Evolutionary conservation across 2,329 filamentous ascomycete species (phyloP), one percentile per base, ranked within the genome.

Genomic region (Hymenotorrendiella dingleyae): DNA sequence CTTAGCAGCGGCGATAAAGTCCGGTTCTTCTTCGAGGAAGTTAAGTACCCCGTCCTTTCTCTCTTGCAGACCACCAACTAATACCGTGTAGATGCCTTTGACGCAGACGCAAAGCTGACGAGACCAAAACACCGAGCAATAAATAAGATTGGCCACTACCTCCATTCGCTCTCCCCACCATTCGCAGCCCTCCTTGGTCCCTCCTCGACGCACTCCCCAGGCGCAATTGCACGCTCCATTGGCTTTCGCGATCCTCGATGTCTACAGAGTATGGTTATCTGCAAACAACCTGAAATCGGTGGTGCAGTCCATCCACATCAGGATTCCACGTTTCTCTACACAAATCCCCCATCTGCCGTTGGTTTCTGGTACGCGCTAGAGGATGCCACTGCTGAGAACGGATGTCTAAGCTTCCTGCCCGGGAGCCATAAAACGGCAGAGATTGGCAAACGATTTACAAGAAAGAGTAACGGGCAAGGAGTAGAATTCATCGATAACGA

Each of bases 291-390:
- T 17, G 87, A 94, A 66, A 96, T 97, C 40, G 93, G 93, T 21
- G 91, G 86, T 17, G 85, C 86, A 2, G 93, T 97, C 32, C 88
- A 85, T 1, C 80, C 88, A 17, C 93, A 98, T 63, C 90, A 95
- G 67, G 91, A 97, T 65, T 87, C 79, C 52, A 90, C 88, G 1
- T 98, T 97, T 55, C 56, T 98, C 48, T 97, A 94, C 63, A 97
- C 93, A 1, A 71, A 89, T 52, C 84, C 87, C 27, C 91, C 91
- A 1, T 86, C 79, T 28, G 93, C 93, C 0, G 86, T 97, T 2
- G 93, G 93, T 0, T 97, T 91, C 69, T 98, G 93, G 93, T 94
- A 96, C 64, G 93, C 93, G 10, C 75, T 98, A 28, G 90, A 98
- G 68, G 91, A 97, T 64, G 87, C 88, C 17, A 91, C 86, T 6